A percentile compares a stretch with the other conserved stretches of the same genome.
Evolutionary conservation across 2,329 filamentous ascomycete species (phyloP).

Genomic region (Hymenoscyphus repandus): DNA sequence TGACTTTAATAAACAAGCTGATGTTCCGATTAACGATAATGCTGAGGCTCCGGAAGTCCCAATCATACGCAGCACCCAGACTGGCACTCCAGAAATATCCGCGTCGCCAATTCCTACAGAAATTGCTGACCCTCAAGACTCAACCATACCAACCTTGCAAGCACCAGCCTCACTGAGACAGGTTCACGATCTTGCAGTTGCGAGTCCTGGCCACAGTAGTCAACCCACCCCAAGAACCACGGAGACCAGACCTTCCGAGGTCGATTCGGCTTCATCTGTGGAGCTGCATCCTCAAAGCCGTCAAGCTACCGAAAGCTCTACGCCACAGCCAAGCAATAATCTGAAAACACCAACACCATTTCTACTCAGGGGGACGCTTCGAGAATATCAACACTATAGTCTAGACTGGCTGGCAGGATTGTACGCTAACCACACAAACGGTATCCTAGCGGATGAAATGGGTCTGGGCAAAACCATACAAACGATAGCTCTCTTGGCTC

Average conservation of each 20-base stretch:
- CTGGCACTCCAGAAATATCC: constrained; percentile 2
- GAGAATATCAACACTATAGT: constrained; percentile 96
- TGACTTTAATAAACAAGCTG: background rate
- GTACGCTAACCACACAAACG: constrained; percentile 89
- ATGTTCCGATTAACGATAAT: constrained; percentile 2
- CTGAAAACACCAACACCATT: constrained; percentile 71
- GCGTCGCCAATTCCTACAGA: too few relatives aligned
- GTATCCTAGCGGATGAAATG: constrained; percentile 97
- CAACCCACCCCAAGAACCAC: constrained; percentile 34
- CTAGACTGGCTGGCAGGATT: constrained; percentile 93
- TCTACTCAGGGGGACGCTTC: constrained; percentile 78
- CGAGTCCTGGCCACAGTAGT: constrained; percentile 33
- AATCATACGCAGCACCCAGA: constrained; percentile 16
- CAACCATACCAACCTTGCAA: background rate
- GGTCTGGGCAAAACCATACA: constrained; percentile 97
- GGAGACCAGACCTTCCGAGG: constrained; percentile 30
- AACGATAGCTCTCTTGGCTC: constrained; percentile 88
- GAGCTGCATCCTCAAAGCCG: constrained; percentile 28
- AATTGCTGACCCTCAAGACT: too few relatives aligned
- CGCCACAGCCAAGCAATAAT: constrained; percentile 34
- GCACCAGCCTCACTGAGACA: constrained; percentile 6
- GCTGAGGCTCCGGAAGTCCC: constrained; percentile 26
- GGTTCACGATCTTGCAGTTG: constrained; percentile 14
- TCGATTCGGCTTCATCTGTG: constrained; percentile 32
- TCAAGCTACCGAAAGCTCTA: constrained; percentile 33